Evolutionary conservation across 2,329 filamentous ascomycete species (phyloP).

Genomic region (Metarhizium anisopliae): DNA sequence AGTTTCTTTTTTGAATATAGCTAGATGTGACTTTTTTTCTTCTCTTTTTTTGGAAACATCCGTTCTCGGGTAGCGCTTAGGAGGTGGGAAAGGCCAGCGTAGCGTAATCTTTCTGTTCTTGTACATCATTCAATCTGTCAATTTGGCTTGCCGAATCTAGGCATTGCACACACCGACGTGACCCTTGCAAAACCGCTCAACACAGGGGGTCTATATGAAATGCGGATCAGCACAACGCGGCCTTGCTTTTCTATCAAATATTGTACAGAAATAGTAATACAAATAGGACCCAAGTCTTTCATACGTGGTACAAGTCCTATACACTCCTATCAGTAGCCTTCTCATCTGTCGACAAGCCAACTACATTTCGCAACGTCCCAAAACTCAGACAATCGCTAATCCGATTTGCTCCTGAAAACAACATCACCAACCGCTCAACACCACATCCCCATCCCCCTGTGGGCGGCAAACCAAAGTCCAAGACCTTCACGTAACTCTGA

Average conservation of each 20-base stretch:
- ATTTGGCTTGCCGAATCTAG: background rate
- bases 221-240: background rate
- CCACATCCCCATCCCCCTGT: conserved; percentile 97
- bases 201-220: background rate
- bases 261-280: background rate
- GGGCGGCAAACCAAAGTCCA: conserved; percentile 87
- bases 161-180: background rate
- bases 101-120: background rate
- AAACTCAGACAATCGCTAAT: conserved; percentile 86
- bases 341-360: conserved; percentile 36
- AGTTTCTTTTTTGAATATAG: background rate
- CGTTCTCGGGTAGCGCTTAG: background rate
- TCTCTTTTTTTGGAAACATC: background rate
- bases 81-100: background rate
- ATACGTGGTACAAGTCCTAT: background rate
- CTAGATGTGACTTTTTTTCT: background rate
- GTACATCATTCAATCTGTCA: background rate
- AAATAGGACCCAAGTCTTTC: background rate
- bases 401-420: conserved; percentile 67
- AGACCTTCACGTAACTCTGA: conserved; percentile 72
- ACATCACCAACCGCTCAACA: conserved; percentile 83
- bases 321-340: conserved; percentile 9
- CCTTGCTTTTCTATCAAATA: background rate
- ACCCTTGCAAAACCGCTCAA: too few relatives aligned
- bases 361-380: conserved; percentile 68